Conservation (phyloP, 2,329 filamentous ascomycete species). For the Pestalotiopsis sp. region DNA sequence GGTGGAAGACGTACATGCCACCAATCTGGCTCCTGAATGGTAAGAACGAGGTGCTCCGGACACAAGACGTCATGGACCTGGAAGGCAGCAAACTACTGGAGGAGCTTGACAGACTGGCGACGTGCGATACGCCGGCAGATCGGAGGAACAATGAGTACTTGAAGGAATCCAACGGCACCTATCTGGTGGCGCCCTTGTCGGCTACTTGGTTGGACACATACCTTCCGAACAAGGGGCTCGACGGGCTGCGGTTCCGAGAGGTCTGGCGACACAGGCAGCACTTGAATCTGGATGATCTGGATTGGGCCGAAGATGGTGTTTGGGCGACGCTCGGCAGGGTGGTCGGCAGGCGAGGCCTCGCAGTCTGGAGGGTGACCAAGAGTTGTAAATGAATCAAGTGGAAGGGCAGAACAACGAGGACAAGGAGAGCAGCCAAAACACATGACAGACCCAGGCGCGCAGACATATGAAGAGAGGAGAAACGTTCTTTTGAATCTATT, state of each 20-base stretch:
- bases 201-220: slow-evolving; percentile 70
- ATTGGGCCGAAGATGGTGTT: slow-evolving; percentile 76
- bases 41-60: slow-evolving; percentile 71
- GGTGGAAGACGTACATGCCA: slow-evolving; percentile 87
- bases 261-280: slow-evolving; percentile 70
- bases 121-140: slow-evolving; percentile 62
- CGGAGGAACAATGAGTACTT: slow-evolving; percentile 56
- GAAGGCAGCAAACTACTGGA: slow-evolving; percentile 60
- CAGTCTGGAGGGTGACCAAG: slow-evolving; percentile 66
- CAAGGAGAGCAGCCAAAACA: neutral
- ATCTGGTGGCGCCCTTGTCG: slow-evolving; percentile 73
- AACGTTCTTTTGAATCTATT: too few species aligned
- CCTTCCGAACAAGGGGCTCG: slow-evolving; percentile 57
- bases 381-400: slow-evolving; percentile 41
- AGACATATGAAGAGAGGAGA: too few species aligned
- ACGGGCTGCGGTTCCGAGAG: slow-evolving; percentile 66
- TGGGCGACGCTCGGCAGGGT: slow-evolving; percentile 71
- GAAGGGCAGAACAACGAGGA: neutral
- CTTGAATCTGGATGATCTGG: slow-evolving; percentile 78
- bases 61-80: slow-evolving; percentile 75
- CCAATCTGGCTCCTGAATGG: slow-evolving; percentile 80
- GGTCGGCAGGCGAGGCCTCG: slow-evolving; percentile 62
- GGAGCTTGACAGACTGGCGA: slow-evolving; percentile 59
- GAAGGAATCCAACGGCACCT: slow-evolving; percentile 65
- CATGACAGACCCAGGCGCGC: too few species aligned